A percentile compares a stretch with the other conserved stretches of the same genome.
Evolutionary conservation across 176 grass and related monocot genomes (phyloP).

Genomic region (Zoysia japonica): DNA sequence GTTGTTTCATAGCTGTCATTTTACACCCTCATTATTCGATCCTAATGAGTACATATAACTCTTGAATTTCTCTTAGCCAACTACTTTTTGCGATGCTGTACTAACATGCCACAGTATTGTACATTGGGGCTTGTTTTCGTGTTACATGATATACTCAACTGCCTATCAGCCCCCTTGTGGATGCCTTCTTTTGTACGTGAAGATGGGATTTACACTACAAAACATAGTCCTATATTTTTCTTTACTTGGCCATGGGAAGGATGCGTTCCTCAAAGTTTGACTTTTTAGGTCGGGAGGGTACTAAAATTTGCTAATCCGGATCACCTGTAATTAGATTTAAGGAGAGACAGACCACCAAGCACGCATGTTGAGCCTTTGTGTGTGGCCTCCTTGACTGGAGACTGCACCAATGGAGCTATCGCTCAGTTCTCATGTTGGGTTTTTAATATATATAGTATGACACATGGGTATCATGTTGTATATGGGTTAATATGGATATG

Average conservation of each 20-base stretch:
- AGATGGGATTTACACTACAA: background rate
- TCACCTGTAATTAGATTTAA: background rate
- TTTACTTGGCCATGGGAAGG: background rate
- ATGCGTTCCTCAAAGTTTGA: background rate
- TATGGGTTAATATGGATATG: background rate
- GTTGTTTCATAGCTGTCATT: background rate
- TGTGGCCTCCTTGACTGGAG: background rate
- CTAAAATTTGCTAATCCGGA: background rate
- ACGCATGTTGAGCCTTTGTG: no score
- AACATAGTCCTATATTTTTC: background rate
- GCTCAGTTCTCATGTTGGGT: background rate
- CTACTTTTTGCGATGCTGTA: background rate
- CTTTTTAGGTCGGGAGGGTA: background rate
- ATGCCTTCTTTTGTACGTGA: background rate
- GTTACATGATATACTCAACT: background rate
- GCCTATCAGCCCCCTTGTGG: background rate
- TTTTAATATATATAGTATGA: no score
- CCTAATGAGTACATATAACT: background rate
- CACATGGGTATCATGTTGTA: background rate
- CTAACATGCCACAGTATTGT: background rate
- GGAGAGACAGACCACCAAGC: background rate
- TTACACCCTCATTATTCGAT: background rate
- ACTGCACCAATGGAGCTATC: background rate
- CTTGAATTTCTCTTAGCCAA: conserved; percentile 11
- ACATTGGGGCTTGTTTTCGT: background rate